Evolutionary conservation across 1,284 basidiomycete species (phyloP).

Genomic region (Pisolithus thermaeus): DNA sequence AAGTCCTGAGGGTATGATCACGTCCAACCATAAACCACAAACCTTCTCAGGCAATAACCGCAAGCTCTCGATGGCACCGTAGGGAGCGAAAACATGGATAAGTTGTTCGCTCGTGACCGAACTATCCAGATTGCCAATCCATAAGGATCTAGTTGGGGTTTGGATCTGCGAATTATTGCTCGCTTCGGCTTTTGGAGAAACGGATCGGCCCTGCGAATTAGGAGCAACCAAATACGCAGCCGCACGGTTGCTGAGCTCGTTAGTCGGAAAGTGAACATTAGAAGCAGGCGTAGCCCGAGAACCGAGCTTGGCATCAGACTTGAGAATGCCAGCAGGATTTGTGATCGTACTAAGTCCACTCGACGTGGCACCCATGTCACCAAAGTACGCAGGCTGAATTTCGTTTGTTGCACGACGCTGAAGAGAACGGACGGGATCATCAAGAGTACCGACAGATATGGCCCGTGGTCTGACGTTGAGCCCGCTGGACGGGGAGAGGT

Average conservation of each 20-base stretch:
- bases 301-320: conserved; percentile 46
- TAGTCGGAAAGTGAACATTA: conserved; percentile 66
- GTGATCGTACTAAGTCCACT: conserved; percentile 39
- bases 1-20: conserved; percentile 5
- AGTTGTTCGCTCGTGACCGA: conserved; percentile 92
- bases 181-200: conserved; percentile 73
- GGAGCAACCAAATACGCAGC: conserved; percentile 67
- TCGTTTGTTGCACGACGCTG: conserved; percentile 63
- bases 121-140: conserved; percentile 96
- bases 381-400: conserved; percentile 49
- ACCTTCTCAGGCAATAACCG: conserved; percentile 95
- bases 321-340: conserved; percentile 52
- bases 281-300: conserved; percentile 46
- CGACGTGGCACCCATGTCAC: conserved; percentile 39
- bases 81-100: conserved; percentile 90
- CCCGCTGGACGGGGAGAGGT: conserved; percentile 44
- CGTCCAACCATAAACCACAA: conserved; percentile 15
- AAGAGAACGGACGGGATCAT: conserved; percentile 61
- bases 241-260: conserved; percentile 48
- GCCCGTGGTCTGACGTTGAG: conserved; percentile 69
- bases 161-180: conserved; percentile 66
- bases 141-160: conserved; percentile 90
- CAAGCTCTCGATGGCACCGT: conserved; percentile 94
- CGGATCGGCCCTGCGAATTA: conserved; percentile 56
- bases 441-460: conserved; percentile 88